Percentiles rank a stretch among this genome's conserved stretches.
Conservation (phyloP, 1,284 basidiomycete genomes). For the Apiotrichum laibachii region DNA sequence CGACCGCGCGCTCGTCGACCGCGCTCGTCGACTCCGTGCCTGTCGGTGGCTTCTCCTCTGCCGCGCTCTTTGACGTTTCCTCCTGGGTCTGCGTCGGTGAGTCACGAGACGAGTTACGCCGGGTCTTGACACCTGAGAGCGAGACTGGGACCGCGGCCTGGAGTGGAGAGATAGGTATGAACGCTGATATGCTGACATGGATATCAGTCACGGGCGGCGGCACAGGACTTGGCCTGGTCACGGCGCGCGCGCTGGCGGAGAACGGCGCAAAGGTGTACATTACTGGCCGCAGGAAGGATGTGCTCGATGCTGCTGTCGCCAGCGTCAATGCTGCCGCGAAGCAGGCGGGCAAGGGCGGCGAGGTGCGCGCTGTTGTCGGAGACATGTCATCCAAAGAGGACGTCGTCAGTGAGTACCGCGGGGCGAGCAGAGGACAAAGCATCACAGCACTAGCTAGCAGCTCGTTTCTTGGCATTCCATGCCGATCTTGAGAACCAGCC, state of each 20-base stretch:
- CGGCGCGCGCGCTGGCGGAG: constrained; percentile 42
- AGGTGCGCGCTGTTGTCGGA: constrained; percentile 37
- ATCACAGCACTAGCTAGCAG: constrained; percentile 2
- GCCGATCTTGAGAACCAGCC: too few relatives aligned
- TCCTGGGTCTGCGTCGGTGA: constrained; percentile 47
- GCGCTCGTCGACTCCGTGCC: constrained; percentile 18
- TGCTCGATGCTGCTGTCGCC: constrained; percentile 36
- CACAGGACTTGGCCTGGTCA: constrained; percentile 38
- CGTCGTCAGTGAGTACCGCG: constrained; percentile 18
- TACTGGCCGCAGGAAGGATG: constrained; percentile 45
- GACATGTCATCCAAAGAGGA: constrained; percentile 46
- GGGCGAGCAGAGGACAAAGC: not conserved
- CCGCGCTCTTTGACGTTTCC: constrained; percentile 42
- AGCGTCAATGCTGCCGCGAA: constrained; percentile 34
- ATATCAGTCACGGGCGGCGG: constrained; percentile 36
- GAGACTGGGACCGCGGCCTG: not conserved
- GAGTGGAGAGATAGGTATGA: not conserved
- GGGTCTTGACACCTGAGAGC: too few relatives aligned
- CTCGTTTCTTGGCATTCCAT: too few relatives aligned
- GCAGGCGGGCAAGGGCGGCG: constrained; percentile 19
- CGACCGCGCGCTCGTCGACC: not conserved
- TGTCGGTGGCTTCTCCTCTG: constrained; percentile 18
- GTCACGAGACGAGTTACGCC: constrained; percentile 5
- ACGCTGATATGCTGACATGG: not conserved
- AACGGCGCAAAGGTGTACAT: constrained; percentile 53